A percentile compares a stretch with the other conserved stretches of the same genome.
Conservation (phyloP, 176 grass and related monocot genomes). For the Juncus inflexus region DNA sequence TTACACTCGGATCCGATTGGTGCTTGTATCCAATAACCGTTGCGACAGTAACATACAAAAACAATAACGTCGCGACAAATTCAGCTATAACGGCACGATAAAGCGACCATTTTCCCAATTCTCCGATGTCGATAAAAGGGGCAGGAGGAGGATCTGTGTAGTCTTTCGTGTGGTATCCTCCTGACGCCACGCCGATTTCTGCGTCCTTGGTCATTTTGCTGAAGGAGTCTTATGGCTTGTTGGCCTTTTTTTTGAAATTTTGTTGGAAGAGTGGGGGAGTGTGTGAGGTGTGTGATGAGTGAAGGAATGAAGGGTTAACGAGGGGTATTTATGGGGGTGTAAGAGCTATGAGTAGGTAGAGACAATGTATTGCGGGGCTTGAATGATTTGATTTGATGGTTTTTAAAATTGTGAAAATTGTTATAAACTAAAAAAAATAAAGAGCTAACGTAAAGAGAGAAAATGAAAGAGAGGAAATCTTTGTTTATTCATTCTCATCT, state of each 20-base stretch:
- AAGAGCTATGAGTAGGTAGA: conserved; percentile 11
- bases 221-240: neutral
- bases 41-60: conserved; percentile 78
- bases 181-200: conserved; percentile 15
- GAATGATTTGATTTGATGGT: conserved; percentile 24
- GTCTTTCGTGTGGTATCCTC: conserved; percentile 61
- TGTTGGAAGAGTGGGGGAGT: conserved; percentile 11
- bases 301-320: conserved; percentile 1
- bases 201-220: conserved; percentile 39
- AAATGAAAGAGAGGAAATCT: no score
- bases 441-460: no score
- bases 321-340: conserved; percentile 23
- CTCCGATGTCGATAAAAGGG: conserved; percentile 58
- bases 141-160: conserved; percentile 83
- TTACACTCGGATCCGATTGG: conserved; percentile 15
- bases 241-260: conserved; percentile 11
- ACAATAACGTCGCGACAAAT: conserved; percentile 89
- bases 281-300: conserved; percentile 8
- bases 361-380: conserved; percentile 11
- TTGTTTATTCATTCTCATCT: no score
- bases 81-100: conserved; percentile 91
- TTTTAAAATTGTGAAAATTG: neutral
- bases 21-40: conserved; percentile 91
- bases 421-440: no score
- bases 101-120: conserved; percentile 68